Evolutionary conservation across 768 basidiomycete genomes (phyloP).

Genomic region (Hygrocybe punicea): DNA sequence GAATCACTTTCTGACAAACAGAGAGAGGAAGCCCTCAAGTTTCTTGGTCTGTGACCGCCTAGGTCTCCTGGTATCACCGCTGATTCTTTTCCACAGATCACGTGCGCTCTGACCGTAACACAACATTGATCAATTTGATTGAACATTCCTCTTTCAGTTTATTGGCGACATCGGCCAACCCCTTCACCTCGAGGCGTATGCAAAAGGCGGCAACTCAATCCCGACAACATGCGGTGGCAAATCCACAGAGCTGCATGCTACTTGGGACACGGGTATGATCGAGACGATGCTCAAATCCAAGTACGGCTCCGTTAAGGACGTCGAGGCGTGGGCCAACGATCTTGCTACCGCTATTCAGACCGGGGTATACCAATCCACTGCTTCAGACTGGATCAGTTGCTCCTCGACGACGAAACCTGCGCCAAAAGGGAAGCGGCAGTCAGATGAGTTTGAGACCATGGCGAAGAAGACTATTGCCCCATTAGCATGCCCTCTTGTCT

Average conservation of each 20-base stretch:
- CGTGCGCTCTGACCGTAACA: conserved; percentile 18
- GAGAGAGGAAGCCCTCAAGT: conserved; percentile 51
- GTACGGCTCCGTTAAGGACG: conserved; percentile 29
- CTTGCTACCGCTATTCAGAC: conserved; percentile 31
- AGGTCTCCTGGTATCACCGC: background rate
- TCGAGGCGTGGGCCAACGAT: conserved; percentile 39
- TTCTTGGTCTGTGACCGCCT: conserved; percentile 37
- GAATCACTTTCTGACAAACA: conserved; percentile 41
- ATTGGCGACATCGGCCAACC: conserved; percentile 51
- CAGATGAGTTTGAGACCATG: conserved; percentile 32
- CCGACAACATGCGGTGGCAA: conserved; percentile 38
- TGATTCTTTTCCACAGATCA: conserved; percentile 24
- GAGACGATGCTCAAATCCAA: conserved; percentile 33
- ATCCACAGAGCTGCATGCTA: conserved; percentile 43
- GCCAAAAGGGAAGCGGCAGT: conserved; percentile 23
- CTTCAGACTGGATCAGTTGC: conserved; percentile 40
- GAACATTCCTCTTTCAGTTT: conserved; percentile 28
- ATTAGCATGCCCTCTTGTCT: conserved; percentile 46
- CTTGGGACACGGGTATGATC: conserved; percentile 41
- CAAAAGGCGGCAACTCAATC: conserved; percentile 46
- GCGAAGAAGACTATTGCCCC: conserved; percentile 27
- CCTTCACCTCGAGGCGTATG: conserved; percentile 45
- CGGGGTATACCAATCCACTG: conserved; percentile 30
- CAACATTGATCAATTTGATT: background rate
- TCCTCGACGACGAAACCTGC: conserved; percentile 35